Evolutionary conservation across 371 early-diverging fungal genomes (phyloP).

Genomic region (Zopfochytrium polystomum): DNA sequence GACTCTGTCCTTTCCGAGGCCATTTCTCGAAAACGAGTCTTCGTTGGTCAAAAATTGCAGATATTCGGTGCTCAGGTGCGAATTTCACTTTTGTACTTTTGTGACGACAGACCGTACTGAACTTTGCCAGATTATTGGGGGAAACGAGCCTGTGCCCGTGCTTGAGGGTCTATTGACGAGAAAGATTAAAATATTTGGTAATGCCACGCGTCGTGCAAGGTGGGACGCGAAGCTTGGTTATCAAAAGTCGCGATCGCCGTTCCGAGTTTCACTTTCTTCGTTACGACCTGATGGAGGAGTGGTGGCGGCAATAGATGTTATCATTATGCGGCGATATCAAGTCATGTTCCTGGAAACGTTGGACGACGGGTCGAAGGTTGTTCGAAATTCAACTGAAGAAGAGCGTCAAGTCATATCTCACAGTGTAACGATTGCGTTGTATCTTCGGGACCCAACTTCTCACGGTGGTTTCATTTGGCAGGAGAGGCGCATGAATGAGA

Average conservation of each 20-base stretch:
- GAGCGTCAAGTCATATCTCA: slow-evolving; percentile 34
- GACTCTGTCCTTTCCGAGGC: slow-evolving; percentile 57
- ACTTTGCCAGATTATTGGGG: slow-evolving; percentile 39
- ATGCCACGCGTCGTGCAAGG: slow-evolving; percentile 58
- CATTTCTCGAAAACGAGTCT: slow-evolving; percentile 44
- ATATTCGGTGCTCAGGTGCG: slow-evolving; percentile 68
- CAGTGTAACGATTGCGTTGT: neutral
- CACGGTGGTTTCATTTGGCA: neutral
- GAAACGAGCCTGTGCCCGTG: slow-evolving; percentile 40
- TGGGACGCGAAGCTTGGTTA: slow-evolving; percentile 75
- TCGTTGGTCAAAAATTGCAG: slow-evolving; percentile 64
- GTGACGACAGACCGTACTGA: neutral
- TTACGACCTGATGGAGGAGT: slow-evolving; percentile 64
- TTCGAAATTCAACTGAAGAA: slow-evolving; percentile 60
- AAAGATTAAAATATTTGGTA: slow-evolving; percentile 51
- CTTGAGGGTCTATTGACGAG: slow-evolving; percentile 44
- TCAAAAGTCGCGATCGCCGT: slow-evolving; percentile 28
- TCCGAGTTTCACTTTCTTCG: slow-evolving; percentile 42
- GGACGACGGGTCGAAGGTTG: slow-evolving; percentile 41
- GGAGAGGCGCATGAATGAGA: neutral
- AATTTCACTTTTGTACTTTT: neutral
- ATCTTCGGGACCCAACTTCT: neutral
- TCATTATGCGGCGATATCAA: slow-evolving; percentile 64
- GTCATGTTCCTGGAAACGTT: slow-evolving; percentile 56
- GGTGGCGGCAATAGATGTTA: slow-evolving; percentile 65